These are phyloP conservation scores for Tetrahymena borealis DNA, from an alignment of 73 alveolate genomes.

Conservation along the genomic window DNA sequence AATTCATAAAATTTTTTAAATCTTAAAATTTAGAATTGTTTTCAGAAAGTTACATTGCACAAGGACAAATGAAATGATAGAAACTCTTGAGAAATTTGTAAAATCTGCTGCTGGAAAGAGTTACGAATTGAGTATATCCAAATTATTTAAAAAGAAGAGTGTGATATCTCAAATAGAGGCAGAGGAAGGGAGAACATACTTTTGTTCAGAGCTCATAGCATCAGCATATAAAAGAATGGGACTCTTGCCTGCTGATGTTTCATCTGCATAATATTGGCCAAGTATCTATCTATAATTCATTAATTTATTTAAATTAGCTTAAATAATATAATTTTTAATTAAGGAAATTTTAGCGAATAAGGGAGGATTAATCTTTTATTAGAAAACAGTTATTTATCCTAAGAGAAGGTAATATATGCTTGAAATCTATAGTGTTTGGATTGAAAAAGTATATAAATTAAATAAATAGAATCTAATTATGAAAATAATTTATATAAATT, in stretches of 20 bases:
- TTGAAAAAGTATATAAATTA: not conserved
- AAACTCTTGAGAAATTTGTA: constrained; percentile 43
- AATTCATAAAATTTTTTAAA: not conserved
- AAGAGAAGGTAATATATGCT: not conserved
- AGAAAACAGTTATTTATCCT: not conserved
- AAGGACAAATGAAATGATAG: constrained; percentile 41
- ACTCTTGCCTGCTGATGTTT: constrained; percentile 34
- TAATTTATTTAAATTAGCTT: not conserved
- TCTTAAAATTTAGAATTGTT: constrained; percentile 19
- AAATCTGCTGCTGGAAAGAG: constrained; percentile 49
- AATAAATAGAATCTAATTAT: not conserved
- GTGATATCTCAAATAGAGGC: constrained; percentile 20
- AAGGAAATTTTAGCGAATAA: not conserved
- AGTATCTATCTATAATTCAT: not conserved
- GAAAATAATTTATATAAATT: not conserved
- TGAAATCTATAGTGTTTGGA: not conserved
- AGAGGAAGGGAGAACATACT: constrained; percentile 55
- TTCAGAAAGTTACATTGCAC: constrained; percentile 46
- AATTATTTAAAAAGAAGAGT: constrained; percentile 32
- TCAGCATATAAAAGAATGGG: constrained; percentile 53
- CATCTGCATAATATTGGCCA: constrained; percentile 50
- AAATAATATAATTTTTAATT: not conserved
- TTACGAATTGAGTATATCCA: constrained; percentile 43
- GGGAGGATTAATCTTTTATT: not conserved
- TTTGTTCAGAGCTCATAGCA: constrained; percentile 63